Percentiles rank a stretch among this genome's conserved stretches.
Conservation (phyloP, 352 stramenopile species). For the Phytophthora boehmeriae region DNA sequence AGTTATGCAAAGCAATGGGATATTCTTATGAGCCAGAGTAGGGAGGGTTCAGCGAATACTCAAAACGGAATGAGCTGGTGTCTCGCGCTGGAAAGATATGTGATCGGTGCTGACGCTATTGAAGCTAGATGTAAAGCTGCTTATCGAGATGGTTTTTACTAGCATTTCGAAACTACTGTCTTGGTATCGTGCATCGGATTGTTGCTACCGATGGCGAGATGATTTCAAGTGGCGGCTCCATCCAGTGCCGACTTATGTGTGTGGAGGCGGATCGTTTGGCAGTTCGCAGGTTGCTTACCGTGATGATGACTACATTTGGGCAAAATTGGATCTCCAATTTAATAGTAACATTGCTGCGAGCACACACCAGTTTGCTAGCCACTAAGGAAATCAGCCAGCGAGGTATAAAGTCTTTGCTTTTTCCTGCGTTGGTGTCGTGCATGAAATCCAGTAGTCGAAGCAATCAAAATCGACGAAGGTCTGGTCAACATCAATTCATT, state of each 20-base stretch:
- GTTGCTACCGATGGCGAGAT: slow-evolving; percentile 35
- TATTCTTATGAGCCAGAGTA: slow-evolving; percentile 17
- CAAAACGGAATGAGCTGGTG: slow-evolving; percentile 38
- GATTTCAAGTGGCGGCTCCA: slow-evolving; percentile 40
- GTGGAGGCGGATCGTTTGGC: slow-evolving; percentile 21
- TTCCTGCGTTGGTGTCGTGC: slow-evolving; percentile 37
- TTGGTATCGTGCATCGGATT: slow-evolving; percentile 22
- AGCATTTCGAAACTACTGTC: slow-evolving; percentile 36
- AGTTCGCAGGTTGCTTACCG: slow-evolving; percentile 26
- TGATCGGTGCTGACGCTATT: slow-evolving; percentile 8
- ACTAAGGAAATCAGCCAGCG: slow-evolving; percentile 8
- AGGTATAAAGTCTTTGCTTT: slow-evolving; percentile 41
- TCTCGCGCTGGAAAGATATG: slow-evolving; percentile 31
- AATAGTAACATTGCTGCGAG: slow-evolving; percentile 25
- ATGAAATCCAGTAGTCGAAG: slow-evolving; percentile 20
- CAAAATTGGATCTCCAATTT: slow-evolving; percentile 32
- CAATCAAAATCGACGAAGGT: slow-evolving; percentile 19
- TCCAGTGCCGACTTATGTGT: slow-evolving; percentile 21
- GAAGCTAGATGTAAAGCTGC: not conserved
- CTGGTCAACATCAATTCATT: slow-evolving; percentile 30
- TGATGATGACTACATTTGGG: slow-evolving; percentile 32
- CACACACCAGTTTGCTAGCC: slow-evolving; percentile 14
- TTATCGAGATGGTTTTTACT: slow-evolving; percentile 22
- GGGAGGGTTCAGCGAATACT: not conserved
- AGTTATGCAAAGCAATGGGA: slow-evolving; percentile 32